Base-by-base conservation (phyloP, 495 filamentous ascomycete species). In the Penicillium canariense region DNA sequence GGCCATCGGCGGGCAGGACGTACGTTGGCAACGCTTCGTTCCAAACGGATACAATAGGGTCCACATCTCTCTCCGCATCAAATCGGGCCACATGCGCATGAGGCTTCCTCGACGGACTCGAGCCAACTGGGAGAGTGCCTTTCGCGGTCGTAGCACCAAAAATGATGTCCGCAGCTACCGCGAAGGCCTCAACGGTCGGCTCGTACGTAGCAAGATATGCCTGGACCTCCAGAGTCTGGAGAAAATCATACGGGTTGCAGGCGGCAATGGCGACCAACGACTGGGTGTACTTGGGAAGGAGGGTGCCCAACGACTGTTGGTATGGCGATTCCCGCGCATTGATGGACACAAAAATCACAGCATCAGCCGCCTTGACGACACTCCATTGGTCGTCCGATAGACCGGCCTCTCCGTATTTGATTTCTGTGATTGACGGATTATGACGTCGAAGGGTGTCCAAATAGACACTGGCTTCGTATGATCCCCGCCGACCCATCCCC, bases 191-290 rank as follows among this genome's bases (percentile, higher is more conserved):
- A n/a, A 72, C 32, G 0, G 75, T 78, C 20, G 76, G 76, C 46
- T 80, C 77, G 38, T 80, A 80, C 4, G 70, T 76, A 12, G 74
- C 57, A 20, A 80, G 61, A 50, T 80, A 80, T 38, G 76, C 78
- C 26, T 69, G 61, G 15, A 77, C 63, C 20, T 66, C 65, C 1
- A 54, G 31, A 17, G 68, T 68, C 26, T 76, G 68, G 9, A 80
- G 62, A 36, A 79, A 79, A 49, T 80, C 77, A 52, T 80, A 80
- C 7, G 77, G 77, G 50, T 68, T 75, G 46, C 74, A 75, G 1
- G 69, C 72, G 44, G 77, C 75, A 60, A 80, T 65, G 10, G 68
- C 56, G 22, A 77, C 68, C 18, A 77, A 47, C 20, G 62, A 66
- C 0, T 60, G 58, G 30, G 59, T 51, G 10, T 60, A 68, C 9